Conservation (phyloP, 75 land plant species). For the Pseudotsuga menziesii region DNA sequence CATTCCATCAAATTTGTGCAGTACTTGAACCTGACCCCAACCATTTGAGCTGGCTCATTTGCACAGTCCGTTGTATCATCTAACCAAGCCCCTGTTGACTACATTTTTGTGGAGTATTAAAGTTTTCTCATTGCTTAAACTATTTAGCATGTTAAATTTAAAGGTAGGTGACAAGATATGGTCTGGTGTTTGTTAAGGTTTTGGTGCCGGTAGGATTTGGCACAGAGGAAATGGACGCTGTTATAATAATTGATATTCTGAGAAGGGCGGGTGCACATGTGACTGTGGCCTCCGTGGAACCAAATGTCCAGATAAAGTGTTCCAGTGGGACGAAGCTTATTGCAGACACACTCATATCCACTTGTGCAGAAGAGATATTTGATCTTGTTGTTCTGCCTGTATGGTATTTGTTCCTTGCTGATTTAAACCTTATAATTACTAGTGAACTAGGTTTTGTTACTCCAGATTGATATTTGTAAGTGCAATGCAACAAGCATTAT, state of each 20-base stretch:
- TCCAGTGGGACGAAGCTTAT: slow-evolving; percentile 46
- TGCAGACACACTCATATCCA: slow-evolving; percentile 59
- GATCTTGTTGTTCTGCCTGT: slow-evolving; percentile 90
- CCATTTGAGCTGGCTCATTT: too few relatives aligned
- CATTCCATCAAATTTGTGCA: too few relatives aligned
- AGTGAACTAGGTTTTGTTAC: neutral
- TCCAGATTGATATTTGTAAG: neutral
- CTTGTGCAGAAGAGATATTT: slow-evolving; percentile 51
- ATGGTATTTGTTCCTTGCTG: slow-evolving; percentile 7
- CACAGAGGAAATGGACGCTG: slow-evolving; percentile 93
- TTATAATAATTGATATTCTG: slow-evolving; percentile 65
- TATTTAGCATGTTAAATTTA: too few relatives aligned
- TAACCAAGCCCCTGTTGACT: too few relatives aligned
- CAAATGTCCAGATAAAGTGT: slow-evolving; percentile 46
- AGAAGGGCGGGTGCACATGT: slow-evolving; percentile 86
- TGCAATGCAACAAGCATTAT: neutral
- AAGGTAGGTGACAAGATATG: too few relatives aligned
- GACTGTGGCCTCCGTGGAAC: slow-evolving; percentile 76
- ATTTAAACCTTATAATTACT: neutral
- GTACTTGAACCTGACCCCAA: too few relatives aligned
- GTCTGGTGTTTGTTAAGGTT: slow-evolving; percentile 34
- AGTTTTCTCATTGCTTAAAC: too few relatives aligned
- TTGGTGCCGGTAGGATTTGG: slow-evolving; percentile 81
- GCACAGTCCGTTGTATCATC: too few relatives aligned
- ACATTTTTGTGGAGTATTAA: too few relatives aligned